Evolutionary conservation across 1,284 basidiomycete genomes (phyloP), one percentile per base, ranked within the genome.

Genomic region (Ceratobasidium sp.): DNA sequence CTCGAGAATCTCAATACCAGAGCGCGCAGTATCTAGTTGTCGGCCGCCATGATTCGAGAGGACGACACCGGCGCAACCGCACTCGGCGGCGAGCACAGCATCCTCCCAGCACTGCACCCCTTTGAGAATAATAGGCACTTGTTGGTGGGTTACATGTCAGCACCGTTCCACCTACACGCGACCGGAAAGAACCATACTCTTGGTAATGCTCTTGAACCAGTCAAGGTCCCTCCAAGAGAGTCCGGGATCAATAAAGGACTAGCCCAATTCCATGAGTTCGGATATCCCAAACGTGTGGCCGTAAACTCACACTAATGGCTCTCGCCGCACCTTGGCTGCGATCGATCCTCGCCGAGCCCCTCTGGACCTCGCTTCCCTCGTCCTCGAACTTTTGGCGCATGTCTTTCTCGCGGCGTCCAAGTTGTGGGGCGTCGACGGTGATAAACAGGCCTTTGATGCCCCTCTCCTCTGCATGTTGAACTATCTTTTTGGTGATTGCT

Each of bases 341-440:
- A 81, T 97, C 92, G 29, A 96, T 87, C 77, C 88, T 85, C 76
- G 90, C 87, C 37, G 88, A 86, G 78, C 79, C 81, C 86, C 83
- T 91, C 90, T 80, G 93, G 69, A 82, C 83, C 54, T 80, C 89
- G 2, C 94, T 92, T 78, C 94, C 94, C 57, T 91, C 91, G 8
- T 92, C 96, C 56, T 95, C 95, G 79, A 98, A 98, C 82, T 96
- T 97, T 88, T 94, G 94, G 52, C 97, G 88, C 97, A 98, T 98
- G 82, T 98, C 96, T 90, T 95, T 95, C 83, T 96, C 95, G 76
- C 95, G 89, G 32, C 95, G 89, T 68, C 95, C 96, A 22, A 98
- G 89, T 81, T 97, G 95, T 4, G 96, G 96, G 2, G 96, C 95
- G 82, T 98, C 95, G 37, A 97, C 95, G 0, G 95, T 97, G 82